Evolutionary conservation across 1,139 yeast species (phyloP).

Genomic region (Magnusiomyces paraingens): DNA sequence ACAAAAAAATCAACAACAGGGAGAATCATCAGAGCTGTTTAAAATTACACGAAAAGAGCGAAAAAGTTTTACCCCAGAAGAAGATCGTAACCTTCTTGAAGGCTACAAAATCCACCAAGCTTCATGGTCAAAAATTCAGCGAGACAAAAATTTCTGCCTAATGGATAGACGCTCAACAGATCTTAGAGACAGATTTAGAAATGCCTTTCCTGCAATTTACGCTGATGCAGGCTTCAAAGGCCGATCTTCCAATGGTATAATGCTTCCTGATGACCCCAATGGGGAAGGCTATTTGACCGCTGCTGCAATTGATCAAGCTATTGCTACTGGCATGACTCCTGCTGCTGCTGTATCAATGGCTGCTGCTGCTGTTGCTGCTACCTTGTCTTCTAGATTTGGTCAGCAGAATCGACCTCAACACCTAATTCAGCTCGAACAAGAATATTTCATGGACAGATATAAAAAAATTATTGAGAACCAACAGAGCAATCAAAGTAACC

Average conservation of each 20-base stretch:
- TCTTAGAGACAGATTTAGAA: slow-evolving; percentile 40
- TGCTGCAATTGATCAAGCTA: slow-evolving; percentile 2
- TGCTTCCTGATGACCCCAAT: slow-evolving; percentile 14
- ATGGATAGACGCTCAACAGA: slow-evolving; percentile 39
- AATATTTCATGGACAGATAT: slow-evolving; percentile 7
- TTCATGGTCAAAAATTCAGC: slow-evolving; percentile 77
- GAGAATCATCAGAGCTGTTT: slow-evolving; percentile 23
- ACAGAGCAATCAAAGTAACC: not conserved
- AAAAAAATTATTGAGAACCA: not conserved
- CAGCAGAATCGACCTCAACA: slow-evolving; percentile 6
- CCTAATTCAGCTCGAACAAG: slow-evolving; percentile 8
- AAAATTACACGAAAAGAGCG: slow-evolving; percentile 41
- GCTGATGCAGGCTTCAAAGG: slow-evolving; percentile 42
- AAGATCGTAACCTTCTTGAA: slow-evolving; percentile 60
- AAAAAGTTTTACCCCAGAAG: slow-evolving; percentile 53
- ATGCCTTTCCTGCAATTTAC: slow-evolving; percentile 41
- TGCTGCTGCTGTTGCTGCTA: slow-evolving; percentile 17
- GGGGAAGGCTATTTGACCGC: slow-evolving; percentile 11
- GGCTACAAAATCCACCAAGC: slow-evolving; percentile 75
- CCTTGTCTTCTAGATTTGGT: slow-evolving; percentile 11
- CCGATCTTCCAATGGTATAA: slow-evolving; percentile 19
- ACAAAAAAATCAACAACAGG: slow-evolving; percentile 22
- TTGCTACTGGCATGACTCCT: slow-evolving; percentile 6
- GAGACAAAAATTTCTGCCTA: slow-evolving; percentile 35
- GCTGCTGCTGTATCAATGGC: slow-evolving; percentile 13